Base-by-base conservation (phyloP, 257 asterid species). In the Ajuga chamaepitys region DNA sequence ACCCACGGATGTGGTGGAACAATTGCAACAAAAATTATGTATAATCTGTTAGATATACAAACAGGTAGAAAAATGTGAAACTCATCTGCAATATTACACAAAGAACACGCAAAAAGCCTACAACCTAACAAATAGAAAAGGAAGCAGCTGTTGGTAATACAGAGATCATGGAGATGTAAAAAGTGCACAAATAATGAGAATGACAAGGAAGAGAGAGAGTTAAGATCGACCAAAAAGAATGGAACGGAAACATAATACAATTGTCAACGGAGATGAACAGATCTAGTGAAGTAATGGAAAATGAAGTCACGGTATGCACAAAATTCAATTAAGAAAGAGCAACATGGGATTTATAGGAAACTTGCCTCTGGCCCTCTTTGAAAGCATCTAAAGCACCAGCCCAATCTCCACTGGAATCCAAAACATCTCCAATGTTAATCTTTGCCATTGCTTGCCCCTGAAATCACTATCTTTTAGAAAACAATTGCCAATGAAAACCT, bases 391-490 rank as follows among this genome's bases (percentile, higher is more conserved):
- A 72, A 73, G 96, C 99, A 45, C 83, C 88, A 53, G 40, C 14
- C 82, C 83, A 83, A 62, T 91, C 83, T 71, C 95, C 97, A 58
- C 38, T 55, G 57, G 91, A 78, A 69, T 94, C 99, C 75, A 94
- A 77, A 77, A 75, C 75, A 74, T 79, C 80, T 44, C 99, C 99
- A 50, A 86, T 83, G 77, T 82, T 89, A 66, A 90, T 88, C 85
- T 85, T 88, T 61, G 85, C 86, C 70, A 90, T 40, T 62, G 93
- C 97, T 81, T 90, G 96, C 69, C 99, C 99, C 99, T 93, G 84
- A 65, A 77, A 71, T 35, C 64, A 72, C 71, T 65, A 25, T 35
- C 50, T 67, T 70, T 52, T 46, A 69, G 47, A 71, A 34, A 71
- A 51, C 62, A 55, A 46, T 25, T 24, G n/a, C 34, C 51, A 44